Percentiles rank a stretch among this genome's conserved stretches.
phyloP scores from a whole-genome alignment of 1,284 basidiomycete species.

The Puccinia coronata region DNA sequence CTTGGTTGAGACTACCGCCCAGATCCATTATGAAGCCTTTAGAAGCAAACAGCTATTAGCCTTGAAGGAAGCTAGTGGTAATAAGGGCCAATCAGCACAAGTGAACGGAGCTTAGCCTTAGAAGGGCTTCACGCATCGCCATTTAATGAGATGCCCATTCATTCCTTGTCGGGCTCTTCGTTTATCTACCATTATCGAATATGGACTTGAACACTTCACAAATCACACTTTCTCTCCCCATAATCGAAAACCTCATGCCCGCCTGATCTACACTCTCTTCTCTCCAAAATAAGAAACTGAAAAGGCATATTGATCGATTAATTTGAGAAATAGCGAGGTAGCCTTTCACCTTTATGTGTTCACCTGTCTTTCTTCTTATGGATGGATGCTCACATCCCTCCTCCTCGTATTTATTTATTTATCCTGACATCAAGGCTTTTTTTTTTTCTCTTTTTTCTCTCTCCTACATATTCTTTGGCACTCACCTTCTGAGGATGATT shows the following conservation, averaged over 20 bases:
- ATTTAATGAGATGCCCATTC: neutral
- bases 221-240: neutral
- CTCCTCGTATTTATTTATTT: conserved; percentile 1
- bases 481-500: too few relatives aligned
- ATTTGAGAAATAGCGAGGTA: neutral
- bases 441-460: neutral
- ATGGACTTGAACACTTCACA: neutral
- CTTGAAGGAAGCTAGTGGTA: conserved; percentile 70
- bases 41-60: conserved; percentile 93
- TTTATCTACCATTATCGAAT: neutral
- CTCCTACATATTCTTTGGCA: too few relatives aligned
- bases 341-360: too few relatives aligned
- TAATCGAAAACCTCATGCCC: neutral
- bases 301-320: neutral
- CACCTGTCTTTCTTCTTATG: neutral
- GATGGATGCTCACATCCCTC: neutral
- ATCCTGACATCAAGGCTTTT: neutral
- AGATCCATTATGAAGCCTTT: conserved; percentile 99
- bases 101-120: conserved; percentile 41
- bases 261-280: neutral
- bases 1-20: conserved; percentile 95
- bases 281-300: neutral
- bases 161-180: neutral
- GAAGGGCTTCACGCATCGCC: neutral
- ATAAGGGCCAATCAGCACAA: conserved; percentile 53